Conservation (phyloP, 495 filamentous ascomycete species). For the Aspergillus baeticus region DNA sequence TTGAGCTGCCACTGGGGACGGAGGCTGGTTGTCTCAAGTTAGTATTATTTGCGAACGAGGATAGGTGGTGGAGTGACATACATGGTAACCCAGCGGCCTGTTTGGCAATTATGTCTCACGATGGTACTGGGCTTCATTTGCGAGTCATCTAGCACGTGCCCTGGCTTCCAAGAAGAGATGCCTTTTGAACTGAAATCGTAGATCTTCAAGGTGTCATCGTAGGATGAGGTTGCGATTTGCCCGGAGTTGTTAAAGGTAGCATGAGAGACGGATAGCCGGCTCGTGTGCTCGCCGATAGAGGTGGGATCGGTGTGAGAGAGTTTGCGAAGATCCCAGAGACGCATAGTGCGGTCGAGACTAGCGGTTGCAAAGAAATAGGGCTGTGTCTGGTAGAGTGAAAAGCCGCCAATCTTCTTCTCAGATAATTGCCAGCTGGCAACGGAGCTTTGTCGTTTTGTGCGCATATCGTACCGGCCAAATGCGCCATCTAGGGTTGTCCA, state of each 20-base stretch:
- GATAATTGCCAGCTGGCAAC: conserved; percentile 71
- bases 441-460: conserved; percentile 52
- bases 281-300: conserved; percentile 77
- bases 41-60: conserved; percentile 9
- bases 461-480: conserved; percentile 76
- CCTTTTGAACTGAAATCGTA: conserved; percentile 70
- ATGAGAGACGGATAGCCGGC: conserved; percentile 81
- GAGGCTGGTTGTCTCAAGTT: conserved; percentile 56
- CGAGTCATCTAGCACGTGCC: conserved; percentile 55
- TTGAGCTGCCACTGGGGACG: conserved; percentile 88
- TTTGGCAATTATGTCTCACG: conserved; percentile 93
- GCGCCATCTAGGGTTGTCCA: conserved; percentile 84
- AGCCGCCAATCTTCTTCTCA: conserved; percentile 95
- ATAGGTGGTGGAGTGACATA: conserved; percentile 31
- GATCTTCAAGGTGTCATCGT: conserved; percentile 94
- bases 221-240: conserved; percentile 85
- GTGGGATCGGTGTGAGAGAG: conserved; percentile 61
- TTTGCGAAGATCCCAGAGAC: conserved; percentile 91
- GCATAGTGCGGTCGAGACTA: conserved; percentile 83
- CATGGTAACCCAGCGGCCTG: conserved; percentile 78
- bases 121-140: conserved; percentile 66
- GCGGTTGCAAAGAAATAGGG: conserved; percentile 88
- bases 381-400: conserved; percentile 72
- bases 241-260: conserved; percentile 82
- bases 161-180: conserved; percentile 56